phyloP scores from a whole-genome alignment of 257 asterid genomes.

The Leonotis leonurus region DNA sequence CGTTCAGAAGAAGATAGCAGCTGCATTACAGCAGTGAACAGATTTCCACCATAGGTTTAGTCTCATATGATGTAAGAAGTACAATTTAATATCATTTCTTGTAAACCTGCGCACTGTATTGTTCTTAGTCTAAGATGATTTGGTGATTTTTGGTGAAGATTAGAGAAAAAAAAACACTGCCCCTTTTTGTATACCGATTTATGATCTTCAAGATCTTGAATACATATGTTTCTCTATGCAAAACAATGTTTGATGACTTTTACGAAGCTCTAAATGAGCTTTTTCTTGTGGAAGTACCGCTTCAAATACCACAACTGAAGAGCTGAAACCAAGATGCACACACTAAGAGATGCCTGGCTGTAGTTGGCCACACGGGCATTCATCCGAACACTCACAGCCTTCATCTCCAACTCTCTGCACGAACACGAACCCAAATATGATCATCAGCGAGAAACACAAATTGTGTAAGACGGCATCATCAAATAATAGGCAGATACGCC shows the following conservation, averaged over 20 bases:
- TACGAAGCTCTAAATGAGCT: conserved; percentile 41
- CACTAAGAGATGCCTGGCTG: conserved; percentile 47
- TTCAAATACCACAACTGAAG: conserved; percentile 47
- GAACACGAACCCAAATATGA: too few relatives aligned
- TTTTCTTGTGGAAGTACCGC: conserved; percentile 55
- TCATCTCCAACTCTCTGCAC: conserved; percentile 54
- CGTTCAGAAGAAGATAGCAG: conserved; percentile 69
- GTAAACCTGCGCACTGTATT: neutral
- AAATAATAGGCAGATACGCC: neutral
- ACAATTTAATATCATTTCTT: neutral
- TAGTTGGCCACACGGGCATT: conserved; percentile 48
- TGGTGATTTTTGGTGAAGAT: neutral
- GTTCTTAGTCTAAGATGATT: neutral
- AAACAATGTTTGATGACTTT: neutral
- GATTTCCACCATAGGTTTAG: neutral
- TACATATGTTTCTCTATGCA: neutral
- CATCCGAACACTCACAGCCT: conserved; percentile 39
- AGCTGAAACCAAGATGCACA: conserved; percentile 41
- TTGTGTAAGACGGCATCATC: too few relatives aligned
- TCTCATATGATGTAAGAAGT: neutral
- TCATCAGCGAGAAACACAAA: neutral
- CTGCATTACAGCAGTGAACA: conserved; percentile 37
- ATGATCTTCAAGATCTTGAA: neutral
- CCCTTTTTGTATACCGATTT: neutral
- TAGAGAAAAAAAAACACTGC: neutral